Evolutionary conservation across 2,329 filamentous ascomycete genomes (phyloP), one percentile per base, ranked within the genome.

Genomic region (Xylaria sp.): DNA sequence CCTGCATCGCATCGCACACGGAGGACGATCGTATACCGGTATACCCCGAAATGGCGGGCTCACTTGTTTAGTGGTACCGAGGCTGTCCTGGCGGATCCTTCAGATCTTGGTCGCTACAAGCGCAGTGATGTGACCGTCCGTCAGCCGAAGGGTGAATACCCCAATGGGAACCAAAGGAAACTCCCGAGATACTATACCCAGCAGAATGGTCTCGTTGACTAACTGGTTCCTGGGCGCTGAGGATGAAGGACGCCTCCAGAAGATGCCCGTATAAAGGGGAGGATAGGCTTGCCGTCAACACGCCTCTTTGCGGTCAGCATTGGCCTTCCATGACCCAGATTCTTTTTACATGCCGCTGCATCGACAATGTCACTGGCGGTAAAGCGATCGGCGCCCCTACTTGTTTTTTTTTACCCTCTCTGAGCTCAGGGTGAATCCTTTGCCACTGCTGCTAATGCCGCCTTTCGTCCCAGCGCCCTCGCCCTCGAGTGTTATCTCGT

Each of bases 401-500:
- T n/a, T n/a, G n/a, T n/a, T 62, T 47, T 52, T 33, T 41, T 60
- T 51, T 60, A 65, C 60, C n/a, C n/a, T 43, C 58, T 64, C 64
- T 67, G 71, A 61, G 71, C 65, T 31, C 37, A n/a, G 35, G 27
- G 40, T 37, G 60, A 67, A 77, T 74, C 79, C 19, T 87, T 89
- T 63, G 86, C 86, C 15, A 88, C 86, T n/a, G 83, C 87, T 25
- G 85, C 87, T 44, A 86, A 89, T 75, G 86, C 86, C 4, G 87
- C 87, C 72, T 79, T 82, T 67, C 70, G 79, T 79, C 61, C 59
- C 29, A 62, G 15, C 49, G 43, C 65, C 53, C 49, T 38, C 17
- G 40, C 41, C 33, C 56, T 60, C 51, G 58, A 58, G 51, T 62
- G 52, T 63, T 70, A n/a, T 52, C 68, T 41, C 21, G 40, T 65